Base-by-base conservation (phyloP, 768 basidiomycete species). In the Mrakia hoshinonis region DNA sequence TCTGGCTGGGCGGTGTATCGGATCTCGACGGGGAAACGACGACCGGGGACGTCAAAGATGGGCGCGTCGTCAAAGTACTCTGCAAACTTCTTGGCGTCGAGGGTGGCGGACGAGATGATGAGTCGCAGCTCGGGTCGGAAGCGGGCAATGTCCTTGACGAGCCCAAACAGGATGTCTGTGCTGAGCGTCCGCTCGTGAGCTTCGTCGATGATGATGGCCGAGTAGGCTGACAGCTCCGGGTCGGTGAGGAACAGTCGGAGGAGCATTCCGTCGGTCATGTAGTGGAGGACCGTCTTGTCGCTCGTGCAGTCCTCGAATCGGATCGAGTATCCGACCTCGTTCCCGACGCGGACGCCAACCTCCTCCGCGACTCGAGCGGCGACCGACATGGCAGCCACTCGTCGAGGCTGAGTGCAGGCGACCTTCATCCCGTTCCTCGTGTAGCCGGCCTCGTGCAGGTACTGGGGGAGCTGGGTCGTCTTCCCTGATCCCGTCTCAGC, bases 251-350 rank as follows among this genome's bases (percentile, higher is more conserved):
- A 98, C 80, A 98, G 93, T 77, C 96, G 85, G 55, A 98, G 82
- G 34, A 99, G 83, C 96, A 99, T 98, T 43, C 96, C 96, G 77
- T 99, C 96, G 54, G 96, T 99, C 96, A 99, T 96, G 81, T 99
- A 99, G 81, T 99, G 98, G 77, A 99, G 83, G 54, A 94, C 89
- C 4, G 96, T 99, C 83, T 96, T 97, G 83, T 98, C 93, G 82
- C 92, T 96, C 24, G 96, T 99, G 79, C 93, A 96, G 80, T 99
- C 96, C 81, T 99, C 96, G 81, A 99, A 99, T 39, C 96, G 91
- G 76, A 99, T 99, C 43, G 94, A 95, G 80, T 99, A 99, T n/a
- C 96, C 96, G 63, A 99, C 96, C 81, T 98, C 95, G 76, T 94
- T 91, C 12, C 96, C 96, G 49, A 99, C 88, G 79, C 97, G 90